Base-by-base conservation (phyloP, 2,329 filamentous ascomycete species). In the Neophaeococcomyces aloes region DNA sequence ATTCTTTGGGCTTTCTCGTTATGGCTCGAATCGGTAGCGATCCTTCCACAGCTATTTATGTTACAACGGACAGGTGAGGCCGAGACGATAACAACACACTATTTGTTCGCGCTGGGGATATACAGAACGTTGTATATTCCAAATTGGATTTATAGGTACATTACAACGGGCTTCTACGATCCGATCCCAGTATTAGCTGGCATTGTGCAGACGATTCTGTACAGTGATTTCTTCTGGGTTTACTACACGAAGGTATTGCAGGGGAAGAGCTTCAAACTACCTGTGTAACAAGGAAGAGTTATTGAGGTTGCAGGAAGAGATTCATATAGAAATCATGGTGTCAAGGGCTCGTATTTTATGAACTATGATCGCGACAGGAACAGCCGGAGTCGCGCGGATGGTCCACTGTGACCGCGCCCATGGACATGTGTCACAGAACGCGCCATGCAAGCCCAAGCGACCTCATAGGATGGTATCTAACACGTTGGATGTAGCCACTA, bases 221-320 rank as follows among this genome's bases (percentile, higher is more conserved):
- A 98, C 71, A 94, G 86, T 51, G 91, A 98, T 69, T 98, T 98
- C 71, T 98, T 98, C 76, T 98, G 88, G 75, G 89, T 98, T 59
- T 98, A 98, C 71, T 98, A 95, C 69, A 94, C 83, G 48, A 96
- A 95, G 58, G 82, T 89, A 37, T 70, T 88, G 67, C 86, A 88
- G 71, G 84, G 84, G 56, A 84, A 86, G 73, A 88, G 86, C 70
- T 89, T 89, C 65, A 85, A 86, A 65, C 71, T 89, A 47, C 84
- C 84, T 2, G 85, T 89, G 53, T 89, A 77, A 71, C 5, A 6
- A 14, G 5, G 30, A 5, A 6, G 6, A 33, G 7, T n/a, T 5
- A n/a, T 33, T n/a, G 11, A 6, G 34, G 13, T 27, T 27, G 25
- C 8, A 29, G 32, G 34, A 36, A 18, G 10, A 23, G 23, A 10